Evolutionary conservation across 2,329 filamentous ascomycete species (phyloP).

Genomic region (Neodidymelliopsis sp.): DNA sequence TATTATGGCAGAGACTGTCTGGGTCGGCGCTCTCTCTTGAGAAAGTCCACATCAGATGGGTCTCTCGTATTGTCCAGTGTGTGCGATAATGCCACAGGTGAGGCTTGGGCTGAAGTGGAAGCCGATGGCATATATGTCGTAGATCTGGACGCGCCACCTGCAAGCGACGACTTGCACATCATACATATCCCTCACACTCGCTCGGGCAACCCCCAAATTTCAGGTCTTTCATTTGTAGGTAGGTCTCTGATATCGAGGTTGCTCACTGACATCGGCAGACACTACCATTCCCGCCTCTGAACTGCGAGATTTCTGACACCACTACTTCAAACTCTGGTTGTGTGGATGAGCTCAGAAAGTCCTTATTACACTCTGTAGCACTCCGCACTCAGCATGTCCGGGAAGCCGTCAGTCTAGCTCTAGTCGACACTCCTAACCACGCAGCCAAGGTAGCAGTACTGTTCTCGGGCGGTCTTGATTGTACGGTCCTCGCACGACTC

Average conservation of each 20-base stretch:
- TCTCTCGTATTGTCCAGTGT: constrained; percentile 45
- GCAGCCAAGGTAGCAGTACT: constrained; percentile 74
- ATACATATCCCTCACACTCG: constrained; percentile 36
- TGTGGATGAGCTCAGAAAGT: constrained; percentile 61
- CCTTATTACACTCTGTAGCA: constrained; percentile 68
- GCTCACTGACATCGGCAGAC: constrained; percentile 41
- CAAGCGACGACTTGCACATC: background rate
- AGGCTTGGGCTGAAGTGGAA: constrained; percentile 78
- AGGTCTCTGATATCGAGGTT: constrained; percentile 22
- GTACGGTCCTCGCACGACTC: constrained; percentile 83
- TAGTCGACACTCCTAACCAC: background rate
- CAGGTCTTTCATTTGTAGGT: constrained; percentile 44
- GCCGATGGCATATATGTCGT: constrained; percentile 82
- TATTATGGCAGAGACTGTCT: constrained; percentile 89
- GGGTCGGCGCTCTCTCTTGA: constrained; percentile 82
- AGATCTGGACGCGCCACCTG: constrained; percentile 53
- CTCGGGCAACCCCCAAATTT: constrained; percentile 12
- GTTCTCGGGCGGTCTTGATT: constrained; percentile 95
- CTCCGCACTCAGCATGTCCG: constrained; percentile 57
- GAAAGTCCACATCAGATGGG: constrained; percentile 58
- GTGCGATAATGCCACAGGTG: constrained; percentile 48
- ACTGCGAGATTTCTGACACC: constrained; percentile 31
- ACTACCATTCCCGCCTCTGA: constrained; percentile 56
- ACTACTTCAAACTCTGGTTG: constrained; percentile 26
- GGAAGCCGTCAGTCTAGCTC: constrained; percentile 25